A percentile compares a stretch with the other conserved stretches of the same genome.
Evolutionary conservation across 768 basidiomycete genomes (phyloP).

Genomic region (Suillus occidentalis): DNA sequence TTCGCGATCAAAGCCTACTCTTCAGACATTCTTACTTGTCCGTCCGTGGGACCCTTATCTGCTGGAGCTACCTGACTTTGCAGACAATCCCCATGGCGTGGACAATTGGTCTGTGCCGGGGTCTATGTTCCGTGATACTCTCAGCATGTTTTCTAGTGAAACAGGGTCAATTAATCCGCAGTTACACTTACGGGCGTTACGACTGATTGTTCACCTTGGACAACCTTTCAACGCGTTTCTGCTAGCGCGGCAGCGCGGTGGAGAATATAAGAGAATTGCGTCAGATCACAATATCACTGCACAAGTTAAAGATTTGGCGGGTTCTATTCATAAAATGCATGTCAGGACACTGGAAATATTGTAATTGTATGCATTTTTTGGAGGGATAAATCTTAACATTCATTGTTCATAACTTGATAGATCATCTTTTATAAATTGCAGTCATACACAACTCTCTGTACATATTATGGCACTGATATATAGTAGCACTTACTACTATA

Average conservation of each 20-base stretch:
- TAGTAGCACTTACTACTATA: too few species aligned
- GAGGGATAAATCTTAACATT: neutral
- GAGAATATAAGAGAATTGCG: neutral
- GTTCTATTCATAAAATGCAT: neutral
- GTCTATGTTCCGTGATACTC: neutral
- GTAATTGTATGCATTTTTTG: neutral
- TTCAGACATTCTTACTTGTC: neutral
- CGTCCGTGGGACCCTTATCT: neutral
- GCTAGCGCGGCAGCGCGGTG: constrained; percentile 1
- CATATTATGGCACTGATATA: too few species aligned
- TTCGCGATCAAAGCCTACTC: neutral
- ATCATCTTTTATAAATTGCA: too few species aligned
- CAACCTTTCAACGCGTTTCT: constrained; percentile 1
- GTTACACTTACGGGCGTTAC: neutral
- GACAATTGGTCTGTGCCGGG: neutral
- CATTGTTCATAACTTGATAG: too few species aligned
- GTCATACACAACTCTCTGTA: too few species aligned
- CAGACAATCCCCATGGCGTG: neutral
- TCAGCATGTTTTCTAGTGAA: neutral
- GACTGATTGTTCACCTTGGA: constrained; percentile 8
- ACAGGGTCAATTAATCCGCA: neutral
- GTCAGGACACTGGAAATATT: neutral
- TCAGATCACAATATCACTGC: neutral
- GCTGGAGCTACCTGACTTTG: neutral
- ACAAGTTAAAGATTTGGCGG: neutral